Base-by-base conservation (phyloP, 192 early-diverging fungal species). In the Entophlyctis luteolus region DNA sequence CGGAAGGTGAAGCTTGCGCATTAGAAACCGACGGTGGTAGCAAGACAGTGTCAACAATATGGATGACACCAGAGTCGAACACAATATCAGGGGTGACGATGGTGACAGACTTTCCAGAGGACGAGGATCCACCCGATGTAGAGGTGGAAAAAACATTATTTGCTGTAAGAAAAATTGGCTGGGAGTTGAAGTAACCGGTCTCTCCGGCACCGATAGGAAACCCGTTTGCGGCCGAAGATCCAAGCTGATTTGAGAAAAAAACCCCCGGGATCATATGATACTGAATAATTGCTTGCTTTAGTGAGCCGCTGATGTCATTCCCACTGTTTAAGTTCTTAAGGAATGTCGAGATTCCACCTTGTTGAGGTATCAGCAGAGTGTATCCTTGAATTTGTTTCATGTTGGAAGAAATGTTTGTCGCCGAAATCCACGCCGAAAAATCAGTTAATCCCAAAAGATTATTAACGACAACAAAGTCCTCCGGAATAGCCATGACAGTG, bases 41-140 rank as follows among this genome's bases (percentile, higher is more conserved):
- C 39, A 71, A 50, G 39, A 71, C 49, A 20, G 70, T 33, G 70
- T 71, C 57, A 42, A 71, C 60, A 57, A 71, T 56, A 60, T 71
- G 70, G 35, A 71, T 71, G 52, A 71, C 70, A 27, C 70, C 70
- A 5, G 55, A 62, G 42, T 71, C 70, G 33, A 71, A 71, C 2
- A 59, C 31, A 29, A 71, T 65, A 33, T 71, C 70, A 4, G 70
- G 70, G 6, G 34, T 52, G 1, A 16, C 12, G 29, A 71, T 63
- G n/a, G 25, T 37, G 60, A 71, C 38, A 3, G 62, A 25, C 4
- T 49, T 34, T 18, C 34, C 39, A n/a, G 22, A 10, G 4, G 16
- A 22, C 3, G 25, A 33, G 38, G 67, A 20, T 42, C 39, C 39
- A n/a, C 8, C 8, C 10, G 8, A n/a, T 42, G 39, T 42, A 0